Conservation (phyloP, 1,284 basidiomycete species). For the Irpex lacteus region DNA sequence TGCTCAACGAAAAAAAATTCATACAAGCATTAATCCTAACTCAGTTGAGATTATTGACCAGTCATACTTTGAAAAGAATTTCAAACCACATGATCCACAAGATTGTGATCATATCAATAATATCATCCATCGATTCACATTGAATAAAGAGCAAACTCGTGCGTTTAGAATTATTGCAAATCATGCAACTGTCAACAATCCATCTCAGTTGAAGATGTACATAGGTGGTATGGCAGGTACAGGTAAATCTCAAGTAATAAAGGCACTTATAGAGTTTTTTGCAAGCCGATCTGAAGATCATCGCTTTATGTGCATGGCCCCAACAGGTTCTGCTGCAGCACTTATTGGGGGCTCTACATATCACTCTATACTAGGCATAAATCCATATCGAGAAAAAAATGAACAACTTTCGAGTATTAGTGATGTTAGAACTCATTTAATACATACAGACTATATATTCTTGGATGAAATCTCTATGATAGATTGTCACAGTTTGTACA, state of each 20-base stretch:
- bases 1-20: too few relatives aligned
- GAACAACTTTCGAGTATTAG: constrained; percentile 27
- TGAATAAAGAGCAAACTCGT: too few relatives aligned
- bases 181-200: neutral
- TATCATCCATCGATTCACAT: too few relatives aligned
- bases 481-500: constrained; percentile 10
- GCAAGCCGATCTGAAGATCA: too few relatives aligned
- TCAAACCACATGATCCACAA: too few relatives aligned
- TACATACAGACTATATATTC: constrained; percentile 26
- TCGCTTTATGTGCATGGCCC: constrained; percentile 10
- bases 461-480: constrained; percentile 27
- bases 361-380: constrained; percentile 13
- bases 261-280: too few relatives aligned
- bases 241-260: too few relatives aligned
- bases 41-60: too few relatives aligned
- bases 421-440: neutral
- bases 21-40: neutral
- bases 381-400: neutral
- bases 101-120: too few relatives aligned
- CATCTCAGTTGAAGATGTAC: constrained; percentile 27
- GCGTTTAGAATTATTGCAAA: neutral
- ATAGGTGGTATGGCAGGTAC: constrained; percentile 32
- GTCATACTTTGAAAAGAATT: too few relatives aligned
- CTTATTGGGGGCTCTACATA: constrained; percentile 15
- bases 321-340: constrained; percentile 14